Evolutionary conservation across 1,139 yeast genomes (phyloP).

Genomic region (Casaregolazyma lundiana): DNA sequence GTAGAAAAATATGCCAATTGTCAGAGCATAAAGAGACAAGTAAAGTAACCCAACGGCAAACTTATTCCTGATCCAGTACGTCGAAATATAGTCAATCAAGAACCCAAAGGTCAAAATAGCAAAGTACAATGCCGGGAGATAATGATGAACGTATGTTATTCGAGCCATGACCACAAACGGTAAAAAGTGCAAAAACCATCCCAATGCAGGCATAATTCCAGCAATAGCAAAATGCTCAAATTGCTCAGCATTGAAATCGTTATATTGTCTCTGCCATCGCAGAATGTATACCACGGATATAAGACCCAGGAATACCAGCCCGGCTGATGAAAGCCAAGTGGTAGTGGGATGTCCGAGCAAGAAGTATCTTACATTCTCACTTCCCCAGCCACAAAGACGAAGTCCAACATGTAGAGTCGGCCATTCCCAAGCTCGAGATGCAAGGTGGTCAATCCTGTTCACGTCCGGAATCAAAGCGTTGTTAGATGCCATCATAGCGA

Average conservation of each 20-base stretch:
- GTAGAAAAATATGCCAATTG: conserved; percentile 64
- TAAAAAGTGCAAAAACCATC: conserved; percentile 89
- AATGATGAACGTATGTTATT: conserved; percentile 96
- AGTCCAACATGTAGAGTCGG: conserved; percentile 89
- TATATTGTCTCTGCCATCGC: conserved; percentile 91
- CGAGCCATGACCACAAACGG: conserved; percentile 96
- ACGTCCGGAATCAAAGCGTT: conserved; percentile 91
- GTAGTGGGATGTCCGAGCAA: conserved; percentile 91
- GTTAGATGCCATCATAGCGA: conserved; percentile 99
- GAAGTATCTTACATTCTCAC: conserved; percentile 73
- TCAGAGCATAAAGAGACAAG: conserved; percentile 46
- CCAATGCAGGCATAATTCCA: conserved; percentile 84
- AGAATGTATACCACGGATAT: conserved; percentile 55
- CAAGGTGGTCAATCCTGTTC: conserved; percentile 87
- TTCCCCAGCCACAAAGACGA: conserved; percentile 94
- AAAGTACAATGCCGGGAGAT: conserved; percentile 92
- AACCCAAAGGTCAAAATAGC: conserved; percentile 82
- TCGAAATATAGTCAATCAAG: conserved; percentile 61
- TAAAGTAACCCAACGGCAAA: conserved; percentile 30
- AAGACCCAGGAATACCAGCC: conserved; percentile 57
- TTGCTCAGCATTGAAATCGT: conserved; percentile 52
- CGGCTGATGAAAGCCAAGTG: conserved; percentile 84
- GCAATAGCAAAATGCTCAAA: conserved; percentile 58
- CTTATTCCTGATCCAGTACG: conserved; percentile 36
- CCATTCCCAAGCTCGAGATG: conserved; percentile 98